Conservation (phyloP, 139 green algal genomes). For the Nannochloris sp. region DNA sequence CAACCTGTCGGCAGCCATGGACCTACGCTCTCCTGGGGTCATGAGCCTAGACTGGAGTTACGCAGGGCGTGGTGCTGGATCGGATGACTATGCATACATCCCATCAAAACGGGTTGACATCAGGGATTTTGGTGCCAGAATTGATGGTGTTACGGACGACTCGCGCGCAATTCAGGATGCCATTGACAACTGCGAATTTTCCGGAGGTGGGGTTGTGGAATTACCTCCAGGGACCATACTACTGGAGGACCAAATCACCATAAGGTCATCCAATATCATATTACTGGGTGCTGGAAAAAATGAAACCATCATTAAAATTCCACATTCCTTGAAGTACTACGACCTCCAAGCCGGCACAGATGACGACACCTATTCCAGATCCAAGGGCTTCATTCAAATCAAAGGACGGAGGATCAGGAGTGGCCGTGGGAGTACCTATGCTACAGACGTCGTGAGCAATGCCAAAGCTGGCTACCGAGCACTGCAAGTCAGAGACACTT, state of each 20-base stretch:
- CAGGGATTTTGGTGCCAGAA: constrained; percentile 1
- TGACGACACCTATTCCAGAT: background rate
- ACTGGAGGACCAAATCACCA: background rate
- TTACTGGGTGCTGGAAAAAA: constrained; percentile 4
- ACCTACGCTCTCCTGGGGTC: background rate
- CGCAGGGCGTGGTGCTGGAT: background rate
- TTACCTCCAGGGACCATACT: background rate
- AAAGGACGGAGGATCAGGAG: background rate
- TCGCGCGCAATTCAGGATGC: constrained; percentile 5
- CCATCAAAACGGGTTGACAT: constrained; percentile 5
- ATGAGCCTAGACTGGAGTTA: constrained; percentile 4
- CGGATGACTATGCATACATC: background rate
- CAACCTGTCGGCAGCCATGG: background rate
- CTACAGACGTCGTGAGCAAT: background rate
- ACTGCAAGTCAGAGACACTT: background rate
- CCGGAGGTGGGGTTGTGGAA: background rate
- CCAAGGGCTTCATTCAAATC: background rate
- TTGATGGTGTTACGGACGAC: background rate
- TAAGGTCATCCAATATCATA: background rate
- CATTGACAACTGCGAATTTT: background rate
- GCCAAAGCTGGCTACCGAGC: background rate
- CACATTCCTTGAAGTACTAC: background rate
- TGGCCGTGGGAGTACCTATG: too few relatives aligned
- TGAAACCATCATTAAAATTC: constrained; percentile 6
- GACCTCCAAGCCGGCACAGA: background rate